Base-by-base conservation (phyloP, 2,329 filamentous ascomycete species). In the Colletotrichum liriopes region DNA sequence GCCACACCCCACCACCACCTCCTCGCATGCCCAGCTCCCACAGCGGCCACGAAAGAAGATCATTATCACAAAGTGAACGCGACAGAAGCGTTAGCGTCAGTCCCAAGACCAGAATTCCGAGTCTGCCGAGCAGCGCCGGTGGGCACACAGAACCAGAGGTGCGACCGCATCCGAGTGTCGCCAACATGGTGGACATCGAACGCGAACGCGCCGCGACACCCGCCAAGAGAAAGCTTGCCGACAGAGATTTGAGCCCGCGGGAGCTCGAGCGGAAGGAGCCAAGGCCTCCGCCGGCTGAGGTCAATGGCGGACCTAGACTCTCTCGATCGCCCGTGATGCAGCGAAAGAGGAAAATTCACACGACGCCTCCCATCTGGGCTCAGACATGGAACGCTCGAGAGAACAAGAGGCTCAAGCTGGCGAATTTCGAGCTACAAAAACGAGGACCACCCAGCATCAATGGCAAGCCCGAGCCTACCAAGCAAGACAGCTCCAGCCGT, bases 21-120 rank as follows among this genome's bases (percentile, higher is more conserved):
- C 80, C 79, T 23, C 79, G 75, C 82, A 83, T 70, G 52, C 80
- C 81, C 37, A 84, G 79, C 72, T 82, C 81, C 64, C 82, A 86
- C 67, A 82, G 82, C 74, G 79, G 82, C 60, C 86, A 87, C 80
- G 86, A 87, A 74, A 84, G 84, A 80, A 81, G 88, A 78, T 86
- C 87, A 54, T 84, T 87, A 70, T 87, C 88, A 54, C 86, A 87
- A 60, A 87, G 87, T 74, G 92, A 94, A 67, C 89, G 92, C 77
- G 93, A 93, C 73, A 86, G 88, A 61, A 94, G 92, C 79, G 81
- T 93, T 65, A 95, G 93, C 78, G 90, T 96, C 62, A 96, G 93
- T 79, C 94, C 94, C 39, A 95, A 94, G 82, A 94, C 93, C 45
- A 86, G 89, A 74, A 84, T 92, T 20, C 83, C 86, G 49, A 89